Base-by-base conservation (phyloP, 192 early-diverging fungal genomes). In the Thamnidium elegans region DNA sequence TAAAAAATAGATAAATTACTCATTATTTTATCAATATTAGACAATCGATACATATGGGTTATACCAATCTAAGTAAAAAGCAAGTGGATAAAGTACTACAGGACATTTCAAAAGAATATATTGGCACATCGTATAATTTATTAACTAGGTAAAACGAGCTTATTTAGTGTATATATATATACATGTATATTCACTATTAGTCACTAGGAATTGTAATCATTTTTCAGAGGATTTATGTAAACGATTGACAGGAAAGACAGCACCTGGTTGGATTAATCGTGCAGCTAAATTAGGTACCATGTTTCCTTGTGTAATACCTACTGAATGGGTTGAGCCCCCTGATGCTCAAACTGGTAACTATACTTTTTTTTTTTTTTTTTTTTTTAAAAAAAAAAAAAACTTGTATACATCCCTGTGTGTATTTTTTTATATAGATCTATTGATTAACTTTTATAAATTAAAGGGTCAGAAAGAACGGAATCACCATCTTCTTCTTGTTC, bases 141-240 rank as follows among this genome's bases (percentile, higher is more conserved):
- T 65, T 71, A 31, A 65, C 62, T 50, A 71, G 69, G 69, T 71
- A 46, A n/a, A n/a, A n/a, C n/a, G n/a, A n/a, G n/a, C n/a, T n/a
- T n/a, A n/a, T n/a, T n/a, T n/a, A n/a, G n/a, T n/a, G n/a, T n/a
- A n/a, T n/a, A n/a, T n/a, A n/a, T n/a, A n/a, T 17, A 3, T n/a
- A 43, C 5, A 26, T 26, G n/a, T 26, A 31, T 23, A 51, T 39
- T 11, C 2, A 31, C 51, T 7, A 21, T 31, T 15, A 43, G 3
- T 58, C 7, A 44, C 23, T 65, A 71, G 69, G 48, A 71, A 71
- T 48, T 71, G 69, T 20, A 71, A 71, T 50, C 69, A 71, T 39
- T 71, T 71, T 30, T 51, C 69, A n/a, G 53, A 55, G 1, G 62
- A 58, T 15, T 30, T 71, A 14, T 65, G 69, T 65, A 26, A 32